These are phyloP conservation scores for Pelargonium cotyledonis DNA, from an alignment of 441 rosid species.

Conservation along the genomic window DNA sequence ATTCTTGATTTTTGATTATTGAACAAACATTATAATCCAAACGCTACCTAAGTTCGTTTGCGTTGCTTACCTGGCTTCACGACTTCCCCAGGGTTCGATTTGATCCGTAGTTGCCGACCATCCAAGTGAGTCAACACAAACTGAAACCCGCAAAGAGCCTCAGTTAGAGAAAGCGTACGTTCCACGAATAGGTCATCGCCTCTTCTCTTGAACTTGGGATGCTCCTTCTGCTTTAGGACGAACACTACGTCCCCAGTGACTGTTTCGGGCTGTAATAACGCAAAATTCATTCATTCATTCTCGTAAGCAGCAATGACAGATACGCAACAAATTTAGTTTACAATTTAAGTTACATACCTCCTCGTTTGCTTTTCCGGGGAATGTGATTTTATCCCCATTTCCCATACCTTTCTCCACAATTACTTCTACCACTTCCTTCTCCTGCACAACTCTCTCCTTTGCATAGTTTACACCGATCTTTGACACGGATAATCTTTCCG, in stretches of 20 bases:
- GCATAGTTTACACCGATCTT: constrained; percentile 86
- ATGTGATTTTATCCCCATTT: constrained; percentile 76
- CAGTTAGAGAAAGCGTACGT: constrained; percentile 71
- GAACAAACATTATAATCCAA: too few species aligned
- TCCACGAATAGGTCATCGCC: constrained; percentile 81
- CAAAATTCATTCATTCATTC: constrained; percentile 33
- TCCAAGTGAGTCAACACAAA: constrained; percentile 75
- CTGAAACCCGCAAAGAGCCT: constrained; percentile 89
- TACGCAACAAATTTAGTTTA: constrained; percentile 29
- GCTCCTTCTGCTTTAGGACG: constrained; percentile 83
- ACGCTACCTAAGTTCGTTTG: constrained; percentile 27
- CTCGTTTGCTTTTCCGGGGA: constrained; percentile 95
- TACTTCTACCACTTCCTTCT: constrained; percentile 90
- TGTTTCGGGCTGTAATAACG: constrained; percentile 68
- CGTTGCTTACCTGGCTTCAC: constrained; percentile 54
- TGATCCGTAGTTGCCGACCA: constrained; percentile 76
- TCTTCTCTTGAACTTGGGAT: constrained; percentile 79
- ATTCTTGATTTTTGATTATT: too few species aligned
- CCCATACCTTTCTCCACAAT: constrained; percentile 96
- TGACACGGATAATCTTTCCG: constrained; percentile 80
- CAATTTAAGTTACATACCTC: constrained; percentile 55
- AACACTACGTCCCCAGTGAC: constrained; percentile 88
- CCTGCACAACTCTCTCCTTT: constrained; percentile 85
- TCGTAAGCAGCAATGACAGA: constrained; percentile 20
- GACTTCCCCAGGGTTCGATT: constrained; percentile 79